A percentile compares a stretch with the other conserved stretches of the same genome.
phyloP scores from a whole-genome alignment of 306 rosid genomes.

The Astragalus membranaceus region DNA sequence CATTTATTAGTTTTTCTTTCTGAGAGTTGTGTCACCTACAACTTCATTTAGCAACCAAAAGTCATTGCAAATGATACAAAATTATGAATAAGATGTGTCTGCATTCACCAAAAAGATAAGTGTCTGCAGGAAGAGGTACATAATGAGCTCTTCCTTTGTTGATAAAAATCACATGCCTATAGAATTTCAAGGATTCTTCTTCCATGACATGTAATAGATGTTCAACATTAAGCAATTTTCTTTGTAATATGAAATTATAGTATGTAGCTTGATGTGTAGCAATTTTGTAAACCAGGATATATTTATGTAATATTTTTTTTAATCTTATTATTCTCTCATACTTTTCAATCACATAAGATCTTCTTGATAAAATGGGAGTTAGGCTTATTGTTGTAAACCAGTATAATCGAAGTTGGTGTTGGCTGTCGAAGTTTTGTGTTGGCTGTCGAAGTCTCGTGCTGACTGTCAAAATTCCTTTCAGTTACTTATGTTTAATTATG shows the following conservation, averaged over 20 bases:
- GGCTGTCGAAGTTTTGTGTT: too few species aligned
- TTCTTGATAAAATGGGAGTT: background rate
- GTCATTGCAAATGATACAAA: background rate
- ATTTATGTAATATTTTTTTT: too few species aligned
- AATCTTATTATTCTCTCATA: background rate
- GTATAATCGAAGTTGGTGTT: too few species aligned
- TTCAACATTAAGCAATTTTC: background rate
- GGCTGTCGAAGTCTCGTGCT: too few species aligned
- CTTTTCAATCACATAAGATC: background rate
- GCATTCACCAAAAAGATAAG: too few species aligned
- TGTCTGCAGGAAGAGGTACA: slow-evolving; percentile 67
- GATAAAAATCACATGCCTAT: background rate
- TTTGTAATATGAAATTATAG: background rate
- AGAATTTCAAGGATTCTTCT: background rate
- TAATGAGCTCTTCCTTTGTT: background rate
- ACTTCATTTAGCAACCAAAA: background rate
- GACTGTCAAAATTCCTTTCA: too few species aligned
- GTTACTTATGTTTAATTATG: too few species aligned
- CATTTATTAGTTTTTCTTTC: background rate
- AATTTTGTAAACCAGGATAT: too few species aligned
- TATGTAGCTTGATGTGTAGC: background rate
- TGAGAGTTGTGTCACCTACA: background rate
- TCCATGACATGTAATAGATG: background rate
- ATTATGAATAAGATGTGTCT: background rate
- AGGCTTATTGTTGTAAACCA: too few species aligned